These are phyloP conservation scores for Oryza nivara DNA, from an alignment of 176 grass and related monocot genomes.

Conservation along the genomic window DNA sequence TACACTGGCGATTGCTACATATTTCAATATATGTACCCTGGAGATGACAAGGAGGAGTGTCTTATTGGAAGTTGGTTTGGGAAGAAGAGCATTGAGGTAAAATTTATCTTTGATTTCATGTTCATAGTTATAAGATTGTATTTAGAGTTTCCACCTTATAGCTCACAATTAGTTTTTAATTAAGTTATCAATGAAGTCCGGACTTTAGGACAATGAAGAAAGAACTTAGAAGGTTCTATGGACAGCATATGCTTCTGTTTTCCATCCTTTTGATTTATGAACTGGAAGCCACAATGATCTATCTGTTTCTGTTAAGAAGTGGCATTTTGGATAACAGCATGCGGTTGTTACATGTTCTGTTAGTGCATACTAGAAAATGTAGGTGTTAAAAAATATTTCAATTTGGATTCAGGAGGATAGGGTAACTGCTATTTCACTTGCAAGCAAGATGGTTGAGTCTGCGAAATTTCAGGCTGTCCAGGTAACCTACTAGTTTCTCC, in stretches of 20 bases:
- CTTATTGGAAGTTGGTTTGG: slow-evolving; percentile 98
- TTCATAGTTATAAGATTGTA: background rate
- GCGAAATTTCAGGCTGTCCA: slow-evolving; percentile 79
- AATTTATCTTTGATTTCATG: background rate
- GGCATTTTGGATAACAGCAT: background rate
- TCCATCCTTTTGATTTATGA: background rate
- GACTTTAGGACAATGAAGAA: background rate
- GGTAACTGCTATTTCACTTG: slow-evolving; percentile 52
- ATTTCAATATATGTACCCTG: slow-evolving; percentile 85
- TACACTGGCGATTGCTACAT: slow-evolving; percentile 94
- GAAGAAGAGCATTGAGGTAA: slow-evolving; percentile 79
- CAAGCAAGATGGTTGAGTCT: slow-evolving; percentile 87
- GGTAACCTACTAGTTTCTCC: slow-evolving; percentile 51
- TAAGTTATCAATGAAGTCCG: background rate
- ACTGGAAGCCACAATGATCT: slow-evolving; percentile 21
- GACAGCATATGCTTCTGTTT: background rate
- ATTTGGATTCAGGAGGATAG: slow-evolving; percentile 74
- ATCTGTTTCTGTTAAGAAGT: background rate
- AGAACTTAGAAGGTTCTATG: background rate
- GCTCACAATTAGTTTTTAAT: background rate
- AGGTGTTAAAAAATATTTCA: slow-evolving; percentile 30
- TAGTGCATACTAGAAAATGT: background rate
- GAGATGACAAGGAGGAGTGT: slow-evolving; percentile 86
- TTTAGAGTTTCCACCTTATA: background rate
- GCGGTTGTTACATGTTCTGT: slow-evolving; percentile 4